A percentile compares a stretch with the other conserved stretches of the same genome.
Evolutionary conservation across 2,329 filamentous ascomycete genomes (phyloP).

Genomic region (Cadophora malorum): DNA sequence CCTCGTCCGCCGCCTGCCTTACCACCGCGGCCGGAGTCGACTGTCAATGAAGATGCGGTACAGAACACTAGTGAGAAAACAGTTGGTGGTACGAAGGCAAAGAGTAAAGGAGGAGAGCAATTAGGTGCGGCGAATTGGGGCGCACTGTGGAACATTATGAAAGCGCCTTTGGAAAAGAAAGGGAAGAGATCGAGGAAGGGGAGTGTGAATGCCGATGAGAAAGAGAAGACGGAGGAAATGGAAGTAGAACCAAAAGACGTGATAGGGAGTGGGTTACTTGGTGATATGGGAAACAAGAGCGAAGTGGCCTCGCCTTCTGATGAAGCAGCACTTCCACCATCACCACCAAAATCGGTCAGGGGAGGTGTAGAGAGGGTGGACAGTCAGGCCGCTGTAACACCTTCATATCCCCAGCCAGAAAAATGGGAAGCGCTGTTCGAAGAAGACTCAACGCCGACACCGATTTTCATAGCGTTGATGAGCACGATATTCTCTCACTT

Average conservation of each 20-base stretch:
- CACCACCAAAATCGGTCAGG: slow-evolving; percentile 25
- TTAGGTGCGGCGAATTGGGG: slow-evolving; percentile 40
- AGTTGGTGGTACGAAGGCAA: neutral
- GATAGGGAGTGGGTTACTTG: neutral
- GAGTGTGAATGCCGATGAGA: slow-evolving; percentile 6
- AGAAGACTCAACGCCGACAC: slow-evolving; percentile 29
- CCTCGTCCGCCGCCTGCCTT: slow-evolving; percentile 29
- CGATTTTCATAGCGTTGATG: slow-evolving; percentile 39
- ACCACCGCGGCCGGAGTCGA: slow-evolving; percentile 27
- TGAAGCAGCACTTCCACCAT: slow-evolving; percentile 23
- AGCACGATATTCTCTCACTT: slow-evolving; percentile 38
- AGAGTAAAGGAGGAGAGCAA: slow-evolving; percentile 18
- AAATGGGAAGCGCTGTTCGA: slow-evolving; percentile 39
- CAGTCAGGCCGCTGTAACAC: slow-evolving; percentile 14
- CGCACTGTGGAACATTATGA: slow-evolving; percentile 39
- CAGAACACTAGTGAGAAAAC: neutral
- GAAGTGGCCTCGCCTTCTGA: neutral
- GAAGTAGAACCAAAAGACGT: slow-evolving; percentile 5
- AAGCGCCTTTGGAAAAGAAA: slow-evolving; percentile 35
- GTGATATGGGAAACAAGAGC: neutral
- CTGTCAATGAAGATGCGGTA: neutral
- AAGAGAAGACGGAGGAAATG: neutral
- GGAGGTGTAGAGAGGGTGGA: slow-evolving; percentile 43
- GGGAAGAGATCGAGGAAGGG: slow-evolving; percentile 20
- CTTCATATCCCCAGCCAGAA: slow-evolving; percentile 32